phyloP scores from a whole-genome alignment of 2,329 filamentous ascomycete species.

The Ophiobolus disseminans region DNA sequence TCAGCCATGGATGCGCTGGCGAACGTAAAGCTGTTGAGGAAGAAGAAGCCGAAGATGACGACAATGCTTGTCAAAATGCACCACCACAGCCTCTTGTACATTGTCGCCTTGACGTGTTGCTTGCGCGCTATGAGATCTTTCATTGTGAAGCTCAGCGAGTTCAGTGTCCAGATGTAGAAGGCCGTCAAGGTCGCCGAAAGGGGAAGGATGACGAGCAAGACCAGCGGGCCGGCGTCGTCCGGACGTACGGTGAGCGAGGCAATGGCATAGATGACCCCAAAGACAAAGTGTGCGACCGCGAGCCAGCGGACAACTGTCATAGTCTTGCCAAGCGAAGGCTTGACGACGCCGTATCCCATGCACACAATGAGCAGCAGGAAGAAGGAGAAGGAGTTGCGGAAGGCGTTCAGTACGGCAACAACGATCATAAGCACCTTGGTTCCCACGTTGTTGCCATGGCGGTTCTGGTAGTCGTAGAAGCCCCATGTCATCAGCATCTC shows the following conservation, averaged over 20 bases:
- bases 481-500: conserved; percentile 99
- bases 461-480: conserved; percentile 96
- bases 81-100: conserved; percentile 99
- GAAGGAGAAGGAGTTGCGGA: conserved; percentile 96
- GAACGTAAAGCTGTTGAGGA: conserved; percentile 96
- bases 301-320: conserved; percentile 95
- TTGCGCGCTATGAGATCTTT: conserved; percentile 95
- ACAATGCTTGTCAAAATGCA: conserved; percentile 90
- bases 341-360: conserved; percentile 99
- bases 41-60: conserved; percentile 98
- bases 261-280: conserved; percentile 91
- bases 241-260: conserved; percentile 88
- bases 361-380: conserved; percentile 97
- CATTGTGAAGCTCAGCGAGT: conserved; percentile 91
- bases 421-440: conserved; percentile 87
- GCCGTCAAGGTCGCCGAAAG: conserved; percentile 90
- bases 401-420: conserved; percentile 92
- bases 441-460: conserved; percentile 81
- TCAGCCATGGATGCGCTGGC: conserved; percentile 83
- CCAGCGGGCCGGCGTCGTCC: conserved; percentile 85
- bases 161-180: conserved; percentile 98
- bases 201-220: conserved; percentile 91
- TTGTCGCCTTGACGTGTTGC: conserved; percentile 88
- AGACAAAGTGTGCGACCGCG: conserved; percentile 90
- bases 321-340: conserved; percentile 85